phyloP scores from a whole-genome alignment of 2,329 filamentous ascomycete genomes.

The Colletotrichum navitas region DNA sequence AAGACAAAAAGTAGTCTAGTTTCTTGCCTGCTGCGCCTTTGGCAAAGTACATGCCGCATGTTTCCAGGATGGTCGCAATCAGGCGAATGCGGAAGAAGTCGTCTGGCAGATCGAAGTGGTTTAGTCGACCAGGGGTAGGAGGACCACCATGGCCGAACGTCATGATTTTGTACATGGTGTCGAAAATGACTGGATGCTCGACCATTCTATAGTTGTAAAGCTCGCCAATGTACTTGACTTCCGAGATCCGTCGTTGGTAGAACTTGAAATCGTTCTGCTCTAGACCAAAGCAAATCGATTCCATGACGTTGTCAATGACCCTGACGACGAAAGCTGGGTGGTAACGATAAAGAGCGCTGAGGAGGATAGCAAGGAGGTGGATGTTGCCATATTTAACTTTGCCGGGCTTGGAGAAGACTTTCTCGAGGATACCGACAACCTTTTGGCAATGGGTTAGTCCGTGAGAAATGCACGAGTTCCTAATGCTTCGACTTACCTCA shows the following conservation, averaged over 20 bases:
- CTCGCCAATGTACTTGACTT: constrained; percentile 96
- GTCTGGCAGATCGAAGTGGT: constrained; percentile 86
- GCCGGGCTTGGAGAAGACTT: constrained; percentile 94
- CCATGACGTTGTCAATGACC: constrained; percentile 92
- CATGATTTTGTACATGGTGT: constrained; percentile 93
- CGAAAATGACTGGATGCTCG: constrained; percentile 94
- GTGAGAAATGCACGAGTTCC: too few relatives aligned
- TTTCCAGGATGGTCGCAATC: constrained; percentile 90
- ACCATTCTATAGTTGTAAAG: constrained; percentile 98
- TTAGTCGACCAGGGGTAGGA: constrained; percentile 82
- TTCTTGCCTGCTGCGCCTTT: constrained; percentile 95
- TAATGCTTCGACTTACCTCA: constrained; percentile 66
- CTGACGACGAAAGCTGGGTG: constrained; percentile 91
- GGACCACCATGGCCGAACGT: constrained; percentile 93
- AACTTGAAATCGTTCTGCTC: constrained; percentile 98
- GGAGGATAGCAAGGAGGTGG: constrained; percentile 89
- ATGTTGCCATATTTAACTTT: constrained; percentile 99
- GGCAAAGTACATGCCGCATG: constrained; percentile 96
- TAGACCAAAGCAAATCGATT: constrained; percentile 87
- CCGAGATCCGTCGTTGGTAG: constrained; percentile 93
- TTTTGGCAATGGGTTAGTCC: constrained; percentile 12
- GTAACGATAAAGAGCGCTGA: constrained; percentile 90
- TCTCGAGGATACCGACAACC: constrained; percentile 83
- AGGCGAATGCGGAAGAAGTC: constrained; percentile 97
- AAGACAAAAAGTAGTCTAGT: constrained; percentile 95